A percentile compares a stretch with the other conserved stretches of the same genome.
Evolutionary conservation across 2,329 filamentous ascomycete genomes (phyloP).

Genomic region (Colletotrichum tabaci): DNA sequence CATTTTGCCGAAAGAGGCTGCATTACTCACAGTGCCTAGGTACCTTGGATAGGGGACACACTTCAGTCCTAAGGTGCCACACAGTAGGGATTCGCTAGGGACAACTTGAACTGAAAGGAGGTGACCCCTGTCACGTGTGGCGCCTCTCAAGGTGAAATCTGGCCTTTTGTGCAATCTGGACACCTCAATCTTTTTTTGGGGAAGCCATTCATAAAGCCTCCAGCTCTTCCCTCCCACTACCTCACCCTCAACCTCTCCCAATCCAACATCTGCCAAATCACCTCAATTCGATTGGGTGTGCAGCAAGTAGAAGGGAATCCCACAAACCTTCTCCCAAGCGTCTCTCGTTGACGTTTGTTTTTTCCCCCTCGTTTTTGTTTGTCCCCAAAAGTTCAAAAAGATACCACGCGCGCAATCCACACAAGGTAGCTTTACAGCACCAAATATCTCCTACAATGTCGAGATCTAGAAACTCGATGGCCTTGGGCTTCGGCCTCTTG

Average conservation of each 20-base stretch:
- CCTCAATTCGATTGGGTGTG: slow-evolving; percentile 40
- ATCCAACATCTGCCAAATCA: slow-evolving; percentile 39
- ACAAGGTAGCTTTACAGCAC: slow-evolving; percentile 40
- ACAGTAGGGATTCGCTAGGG: slow-evolving; percentile 43
- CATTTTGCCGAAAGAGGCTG: slow-evolving; percentile 3
- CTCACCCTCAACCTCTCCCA: slow-evolving; percentile 33
- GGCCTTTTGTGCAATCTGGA: slow-evolving; percentile 64
- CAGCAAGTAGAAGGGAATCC: slow-evolving; percentile 40
- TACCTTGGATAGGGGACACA: slow-evolving; percentile 4
- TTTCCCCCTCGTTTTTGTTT: slow-evolving; percentile 20
- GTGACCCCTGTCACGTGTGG: slow-evolving; percentile 51
- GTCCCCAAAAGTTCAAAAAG: not conserved
- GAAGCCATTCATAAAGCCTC: slow-evolving; percentile 55
- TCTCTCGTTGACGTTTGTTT: slow-evolving; percentile 15
- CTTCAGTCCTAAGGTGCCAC: slow-evolving; percentile 21
- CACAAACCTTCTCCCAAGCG: slow-evolving; percentile 12
- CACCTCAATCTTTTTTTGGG: slow-evolving; percentile 58
- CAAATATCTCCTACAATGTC: slow-evolving; percentile 56
- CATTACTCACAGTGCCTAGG: not conserved
- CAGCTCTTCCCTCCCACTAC: slow-evolving; percentile 46
- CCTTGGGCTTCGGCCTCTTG: slow-evolving; percentile 88
- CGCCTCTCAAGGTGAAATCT: slow-evolving; percentile 59
- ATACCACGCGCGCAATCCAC: slow-evolving; percentile 32
- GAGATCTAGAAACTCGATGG: slow-evolving; percentile 77
- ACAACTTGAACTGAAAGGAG: slow-evolving; percentile 18